phyloP scores from a whole-genome alignment of 306 rosid species.

The Sphenostylis stenocarpa region DNA sequence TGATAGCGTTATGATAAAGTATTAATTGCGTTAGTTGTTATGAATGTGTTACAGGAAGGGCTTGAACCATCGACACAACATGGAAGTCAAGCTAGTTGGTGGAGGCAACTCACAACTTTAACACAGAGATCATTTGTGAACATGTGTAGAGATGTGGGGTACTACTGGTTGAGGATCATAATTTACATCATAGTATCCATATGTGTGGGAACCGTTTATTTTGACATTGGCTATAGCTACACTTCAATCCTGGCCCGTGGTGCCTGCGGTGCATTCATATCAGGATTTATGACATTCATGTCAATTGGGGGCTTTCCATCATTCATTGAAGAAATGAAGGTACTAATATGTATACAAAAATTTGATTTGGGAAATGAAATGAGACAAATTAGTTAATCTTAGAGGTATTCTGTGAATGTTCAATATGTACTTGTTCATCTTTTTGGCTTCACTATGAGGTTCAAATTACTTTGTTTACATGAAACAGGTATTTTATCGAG shows the following conservation, averaged over 20 bases:
- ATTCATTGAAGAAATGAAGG: conserved; percentile 96
- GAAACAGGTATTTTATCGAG: conserved; percentile 77
- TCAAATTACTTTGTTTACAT: too few relatives aligned
- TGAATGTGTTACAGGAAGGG: conserved; percentile 55
- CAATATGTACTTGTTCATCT: too few relatives aligned
- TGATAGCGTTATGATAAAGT: neutral
- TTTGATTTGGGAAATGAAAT: neutral
- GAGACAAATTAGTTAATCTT: neutral
- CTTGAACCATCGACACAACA: conserved; percentile 36
- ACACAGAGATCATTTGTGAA: conserved; percentile 77
- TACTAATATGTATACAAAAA: conserved; percentile 2
- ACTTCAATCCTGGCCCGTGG: conserved; percentile 91
- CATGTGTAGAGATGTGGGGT: conserved; percentile 98
- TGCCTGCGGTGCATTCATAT: conserved; percentile 91
- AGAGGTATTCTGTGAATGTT: neutral
- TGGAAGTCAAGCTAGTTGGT: conserved; percentile 85
- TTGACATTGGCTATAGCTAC: conserved; percentile 75
- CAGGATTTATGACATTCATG: conserved; percentile 99
- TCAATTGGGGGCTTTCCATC: conserved; percentile 99
- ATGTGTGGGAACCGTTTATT: conserved; percentile 94
- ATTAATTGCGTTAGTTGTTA: neutral
- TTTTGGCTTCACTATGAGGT: too few relatives aligned
- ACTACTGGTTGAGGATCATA: conserved; percentile 91
- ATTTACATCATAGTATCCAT: conserved; percentile 77
- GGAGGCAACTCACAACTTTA: conserved; percentile 78